Conservation (phyloP, 371 early-diverging fungal species). For the Capillidium rhysosporum region DNA sequence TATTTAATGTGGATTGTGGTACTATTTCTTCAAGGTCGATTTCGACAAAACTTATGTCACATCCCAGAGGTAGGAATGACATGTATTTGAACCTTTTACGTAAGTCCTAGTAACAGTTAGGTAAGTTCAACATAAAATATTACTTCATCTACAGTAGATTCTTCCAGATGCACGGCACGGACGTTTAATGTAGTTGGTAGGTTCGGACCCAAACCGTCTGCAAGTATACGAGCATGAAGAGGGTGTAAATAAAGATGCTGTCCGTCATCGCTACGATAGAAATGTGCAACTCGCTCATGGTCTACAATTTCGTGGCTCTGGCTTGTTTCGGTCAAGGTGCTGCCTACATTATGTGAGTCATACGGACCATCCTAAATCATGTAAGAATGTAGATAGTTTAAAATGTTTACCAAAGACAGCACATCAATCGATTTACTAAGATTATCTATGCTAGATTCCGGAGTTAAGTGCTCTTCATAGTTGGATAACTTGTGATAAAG, state of each 20-base stretch:
- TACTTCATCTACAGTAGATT: slow-evolving; percentile 63
- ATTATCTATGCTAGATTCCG: too few relatives aligned
- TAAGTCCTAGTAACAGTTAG: slow-evolving; percentile 31
- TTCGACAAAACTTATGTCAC: slow-evolving; percentile 79
- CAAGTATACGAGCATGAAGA: slow-evolving; percentile 65
- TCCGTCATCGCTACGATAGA: slow-evolving; percentile 74
- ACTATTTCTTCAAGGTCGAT: slow-evolving; percentile 52
- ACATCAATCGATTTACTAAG: too few relatives aligned
- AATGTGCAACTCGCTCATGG: slow-evolving; percentile 10
- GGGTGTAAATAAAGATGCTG: slow-evolving; percentile 85
- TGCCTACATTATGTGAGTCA: too few relatives aligned
- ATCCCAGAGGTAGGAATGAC: slow-evolving; percentile 65
- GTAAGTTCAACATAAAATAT: not conserved
- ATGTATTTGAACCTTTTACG: slow-evolving; percentile 70
- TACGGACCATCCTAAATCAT: too few relatives aligned
- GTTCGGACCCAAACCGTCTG: slow-evolving; percentile 46
- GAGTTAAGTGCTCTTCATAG: too few relatives aligned
- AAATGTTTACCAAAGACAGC: too few relatives aligned
- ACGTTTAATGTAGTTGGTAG: slow-evolving; percentile 35
- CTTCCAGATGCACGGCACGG: slow-evolving; percentile 37
- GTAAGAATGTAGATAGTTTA: too few relatives aligned
- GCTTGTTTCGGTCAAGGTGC: too few relatives aligned
- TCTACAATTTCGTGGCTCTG: too few relatives aligned
- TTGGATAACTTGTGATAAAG: too few relatives aligned
- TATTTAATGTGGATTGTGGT: slow-evolving; percentile 24